A percentile compares a stretch with the other conserved stretches of the same genome.
These are phyloP conservation scores for Puccinia novopanici DNA, from an alignment of 1,284 basidiomycete genomes.

Conservation along the genomic window DNA sequence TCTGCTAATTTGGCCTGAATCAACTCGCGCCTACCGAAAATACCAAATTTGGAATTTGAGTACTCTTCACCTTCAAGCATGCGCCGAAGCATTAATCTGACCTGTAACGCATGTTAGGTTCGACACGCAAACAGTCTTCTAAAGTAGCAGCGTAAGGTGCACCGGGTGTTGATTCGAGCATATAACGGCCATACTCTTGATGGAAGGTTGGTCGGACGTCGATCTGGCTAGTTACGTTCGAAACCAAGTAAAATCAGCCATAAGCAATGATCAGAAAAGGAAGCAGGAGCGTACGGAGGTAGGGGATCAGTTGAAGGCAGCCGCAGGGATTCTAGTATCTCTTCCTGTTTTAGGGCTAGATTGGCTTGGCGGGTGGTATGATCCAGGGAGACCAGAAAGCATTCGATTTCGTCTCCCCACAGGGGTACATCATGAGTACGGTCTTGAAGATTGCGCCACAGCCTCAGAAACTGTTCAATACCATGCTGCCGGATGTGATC, in stretches of 20 bases:
- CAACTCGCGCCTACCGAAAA: conserved; percentile 70
- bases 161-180: conserved; percentile 97
- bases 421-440: conserved; percentile 86
- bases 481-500: conserved; percentile 90
- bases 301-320: conserved; percentile 49
- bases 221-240: conserved; percentile 61
- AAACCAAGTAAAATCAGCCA: not conserved
- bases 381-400: conserved; percentile 90
- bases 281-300: conserved; percentile 14
- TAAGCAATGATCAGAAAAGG: conserved; percentile 12
- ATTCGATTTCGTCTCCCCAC: conserved; percentile 99
- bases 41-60: conserved; percentile 38
- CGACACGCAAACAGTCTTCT: conserved; percentile 81
- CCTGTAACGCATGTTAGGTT: conserved; percentile 91
- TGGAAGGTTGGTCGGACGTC: conserved; percentile 87
- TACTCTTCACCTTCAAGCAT: not conserved
- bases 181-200: conserved; percentile 96
- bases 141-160: conserved; percentile 86
- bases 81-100: conserved; percentile 57
- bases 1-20: conserved; percentile 78
- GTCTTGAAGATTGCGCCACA: conserved; percentile 88
- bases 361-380: conserved; percentile 75
- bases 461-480: conserved; percentile 90
- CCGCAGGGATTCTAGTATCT: conserved; percentile 70
- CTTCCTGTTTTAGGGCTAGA: conserved; percentile 86